These are phyloP conservation scores for Xylariaceae sp. DNA, from an alignment of 2,329 filamentous ascomycete genomes.

Conservation along the genomic window DNA sequence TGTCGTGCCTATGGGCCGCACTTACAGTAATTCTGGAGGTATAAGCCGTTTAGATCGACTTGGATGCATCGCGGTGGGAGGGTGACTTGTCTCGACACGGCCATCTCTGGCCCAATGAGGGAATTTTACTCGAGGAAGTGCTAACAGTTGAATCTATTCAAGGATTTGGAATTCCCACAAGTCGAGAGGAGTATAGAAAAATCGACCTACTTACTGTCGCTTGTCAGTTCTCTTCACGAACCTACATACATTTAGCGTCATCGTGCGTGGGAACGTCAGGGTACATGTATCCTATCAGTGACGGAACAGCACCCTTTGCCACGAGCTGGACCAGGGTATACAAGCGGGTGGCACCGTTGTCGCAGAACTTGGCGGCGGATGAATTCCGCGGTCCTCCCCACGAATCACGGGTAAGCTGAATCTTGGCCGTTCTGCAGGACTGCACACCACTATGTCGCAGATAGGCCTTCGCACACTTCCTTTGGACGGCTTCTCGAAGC, in stretches of 20 bases:
- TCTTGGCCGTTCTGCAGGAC: too few species aligned
- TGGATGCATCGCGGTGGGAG: too few species aligned
- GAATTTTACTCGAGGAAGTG: slow-evolving; percentile 26
- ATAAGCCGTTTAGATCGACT: too few species aligned
- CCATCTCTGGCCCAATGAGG: slow-evolving; percentile 18
- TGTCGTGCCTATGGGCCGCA: too few species aligned
- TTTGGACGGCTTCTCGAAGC: too few species aligned
- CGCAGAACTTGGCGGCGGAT: slow-evolving; percentile 20
- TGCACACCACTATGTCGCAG: too few species aligned
- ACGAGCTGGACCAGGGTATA: slow-evolving; percentile 9
- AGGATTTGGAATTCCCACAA: slow-evolving; percentile 27
- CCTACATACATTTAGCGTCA: slow-evolving; percentile 15
- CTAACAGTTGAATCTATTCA: neutral
- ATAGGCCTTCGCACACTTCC: too few species aligned
- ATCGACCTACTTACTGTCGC: slow-evolving; percentile 13
- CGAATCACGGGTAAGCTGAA: too few species aligned
- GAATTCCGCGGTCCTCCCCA: slow-evolving; percentile 22
- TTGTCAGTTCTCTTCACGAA: neutral
- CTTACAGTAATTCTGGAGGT: too few species aligned
- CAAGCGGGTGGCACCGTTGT: slow-evolving; percentile 25
- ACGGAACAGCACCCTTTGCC: slow-evolving; percentile 3
- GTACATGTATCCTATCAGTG: neutral
- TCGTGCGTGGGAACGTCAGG: slow-evolving; percentile 8
- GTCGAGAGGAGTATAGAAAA: slow-evolving; percentile 4
- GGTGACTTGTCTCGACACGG: slow-evolving; percentile 17